Evolutionary conservation across 768 basidiomycete genomes (phyloP), one percentile per base, ranked within the genome.

Genomic region (Leccinellum albellum): DNA sequence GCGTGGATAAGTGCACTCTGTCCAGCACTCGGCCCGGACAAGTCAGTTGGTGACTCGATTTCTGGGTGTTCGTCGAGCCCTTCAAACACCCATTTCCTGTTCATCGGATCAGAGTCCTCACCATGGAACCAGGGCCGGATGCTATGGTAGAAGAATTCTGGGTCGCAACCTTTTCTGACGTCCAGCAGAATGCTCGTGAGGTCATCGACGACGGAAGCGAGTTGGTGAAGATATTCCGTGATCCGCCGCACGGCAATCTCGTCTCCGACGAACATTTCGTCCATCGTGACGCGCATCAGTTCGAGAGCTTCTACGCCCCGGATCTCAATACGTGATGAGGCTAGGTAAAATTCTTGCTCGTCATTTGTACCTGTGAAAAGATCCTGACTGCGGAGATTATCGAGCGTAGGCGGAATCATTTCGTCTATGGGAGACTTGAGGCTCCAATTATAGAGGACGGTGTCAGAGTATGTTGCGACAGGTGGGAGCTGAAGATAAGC

Each of bases 401-500:
- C 73, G 6, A 82, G 71, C 29, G 73, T 74, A 1, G 79, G 77
- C 13, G 66, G 62, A 56, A 73, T 69, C 57, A 63, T 61, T 31
- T 59, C 57, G 2, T 68, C 48, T 6, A 47, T 46, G 74, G 61
- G 73, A 67, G 33, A 46, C 40, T 42, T 76, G 61, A 62, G 78
- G 64, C 29, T 62, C 87, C 88, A 91, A 69, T 96, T 96, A 74
- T 94, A 97, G 26, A 97, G 80, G 8, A 97, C 94, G 28, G 87
- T 88, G 69, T 96, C 94, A 10, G 94, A 87, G 68, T 94, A 97
- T 4, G 94, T 97, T 56, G 94, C 78, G 40, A 96, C 77, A 0
- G 95, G 93, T 0, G 95, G 94, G 2, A 97, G 75, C 54, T 89
- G 85, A 10, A 97, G 83, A 46, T 86, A 74, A 0, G 76, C 70